Base-by-base conservation (phyloP, 23 red algal species). In the Gracilaria domingensis region DNA sequence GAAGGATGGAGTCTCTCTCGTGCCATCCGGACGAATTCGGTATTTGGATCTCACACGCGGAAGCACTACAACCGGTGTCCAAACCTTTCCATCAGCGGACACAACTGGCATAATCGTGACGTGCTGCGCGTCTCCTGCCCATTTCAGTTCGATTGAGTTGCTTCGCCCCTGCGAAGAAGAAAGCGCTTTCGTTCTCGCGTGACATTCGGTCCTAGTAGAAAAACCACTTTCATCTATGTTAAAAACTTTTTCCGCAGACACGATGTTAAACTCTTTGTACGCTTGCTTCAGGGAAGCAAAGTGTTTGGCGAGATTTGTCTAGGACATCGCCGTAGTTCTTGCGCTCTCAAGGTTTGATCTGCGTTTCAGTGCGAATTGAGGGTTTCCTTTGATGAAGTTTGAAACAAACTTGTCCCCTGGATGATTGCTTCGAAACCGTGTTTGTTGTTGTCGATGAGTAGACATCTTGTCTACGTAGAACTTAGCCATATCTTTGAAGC, bases 31-130 rank as follows among this genome's bases (percentile, higher is more conserved):
- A 4, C 38, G 13, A 12, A 17, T 50, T 6, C 25, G 75, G 23
- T 24, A 45, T 50, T 56, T 50, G 42, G n/a, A 45, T 11, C 42
- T 45, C 42, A 45, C 42, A 7, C 42, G 5, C 5, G 42, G 42
- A 4, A 45, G 25, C 26, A 21, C 14, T 24, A 21, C 42, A 21
- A 79, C 4, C 2, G 28, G 65, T 17, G 17, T 49, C 42, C 42
- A 56, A 16, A 25, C 50, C 36, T 16, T 18, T 79, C 38, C 75
- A 54, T 50, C 42, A 13, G 75, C 38, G 3, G 75, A 79, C 12
- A 79, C 50, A 14, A 79, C 35, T 3, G 75, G 21, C 75, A 79
- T 79, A 28, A 79, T 50, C 3, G 40, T 79, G 51, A 79, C 25
- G 21, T 79, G 75, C 16, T 70, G 23, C 1, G 65, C 65, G 12